Conservation (phyloP, 495 filamentous ascomycete genomes). For the Aspergillus avenaceus region DNA sequence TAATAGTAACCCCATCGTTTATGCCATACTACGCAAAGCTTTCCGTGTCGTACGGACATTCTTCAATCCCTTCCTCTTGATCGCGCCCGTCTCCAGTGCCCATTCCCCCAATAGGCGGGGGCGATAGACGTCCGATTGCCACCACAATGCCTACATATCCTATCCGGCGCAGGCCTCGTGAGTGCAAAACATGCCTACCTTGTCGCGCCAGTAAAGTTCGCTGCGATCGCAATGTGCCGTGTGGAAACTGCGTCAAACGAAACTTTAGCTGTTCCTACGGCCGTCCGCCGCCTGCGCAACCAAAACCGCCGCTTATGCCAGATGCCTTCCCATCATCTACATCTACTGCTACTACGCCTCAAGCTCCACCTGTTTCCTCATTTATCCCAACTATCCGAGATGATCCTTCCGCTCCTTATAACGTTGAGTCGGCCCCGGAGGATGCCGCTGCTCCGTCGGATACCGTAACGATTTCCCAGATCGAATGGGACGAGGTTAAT, state of each 20-base stretch:
- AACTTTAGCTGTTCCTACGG: conserved; percentile 69
- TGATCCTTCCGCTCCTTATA: conserved; percentile 3
- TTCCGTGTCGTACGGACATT: background rate
- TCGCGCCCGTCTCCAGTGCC: conserved; percentile 4
- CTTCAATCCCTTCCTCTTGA: background rate
- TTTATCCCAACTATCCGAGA: conserved; percentile 10
- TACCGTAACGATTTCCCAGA: conserved; percentile 33
- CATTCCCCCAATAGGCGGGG: conserved; percentile 11
- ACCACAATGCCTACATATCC: conserved; percentile 34
- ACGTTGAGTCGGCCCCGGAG: conserved; percentile 5
- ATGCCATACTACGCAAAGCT: background rate
- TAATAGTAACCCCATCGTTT: background rate
- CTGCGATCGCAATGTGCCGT: conserved; percentile 70
- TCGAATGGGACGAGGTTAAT: conserved; percentile 45
- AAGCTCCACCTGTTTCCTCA: background rate
- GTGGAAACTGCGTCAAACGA: conserved; percentile 69
- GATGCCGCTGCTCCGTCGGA: conserved; percentile 21
- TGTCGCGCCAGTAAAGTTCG: conserved; percentile 52
- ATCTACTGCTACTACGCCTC: conserved; percentile 4
- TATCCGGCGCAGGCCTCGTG: conserved; percentile 43
- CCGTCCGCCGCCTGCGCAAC: conserved; percentile 45
- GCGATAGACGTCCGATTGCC: conserved; percentile 11
- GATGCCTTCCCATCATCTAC: conserved; percentile 17
- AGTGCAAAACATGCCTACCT: conserved; percentile 47
- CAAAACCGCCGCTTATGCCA: conserved; percentile 12